Conservation (phyloP, 768 basidiomycete species). For the Psilocybe subaeruginosa region DNA sequence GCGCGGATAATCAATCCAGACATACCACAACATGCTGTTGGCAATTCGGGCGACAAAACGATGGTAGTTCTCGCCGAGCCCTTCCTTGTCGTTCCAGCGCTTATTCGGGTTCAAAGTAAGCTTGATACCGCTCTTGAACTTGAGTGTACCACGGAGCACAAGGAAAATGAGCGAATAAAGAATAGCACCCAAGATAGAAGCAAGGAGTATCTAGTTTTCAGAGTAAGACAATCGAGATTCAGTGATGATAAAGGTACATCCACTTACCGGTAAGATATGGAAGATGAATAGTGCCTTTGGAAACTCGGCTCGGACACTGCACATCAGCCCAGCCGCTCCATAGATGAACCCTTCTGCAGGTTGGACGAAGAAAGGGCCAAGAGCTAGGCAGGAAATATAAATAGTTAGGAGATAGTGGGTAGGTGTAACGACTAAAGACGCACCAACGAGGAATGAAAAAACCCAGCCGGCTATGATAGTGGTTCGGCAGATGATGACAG, state of each 20-base stretch:
- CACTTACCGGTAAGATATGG: constrained; percentile 63
- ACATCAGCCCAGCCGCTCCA: constrained; percentile 52
- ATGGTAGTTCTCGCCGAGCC: constrained; percentile 51
- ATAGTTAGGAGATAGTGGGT: not conserved
- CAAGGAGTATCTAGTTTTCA: constrained; percentile 53
- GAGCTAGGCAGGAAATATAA: constrained; percentile 25
- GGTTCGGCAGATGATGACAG: constrained; percentile 45
- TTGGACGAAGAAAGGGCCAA: constrained; percentile 36
- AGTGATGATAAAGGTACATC: not conserved
- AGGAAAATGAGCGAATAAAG: constrained; percentile 67
- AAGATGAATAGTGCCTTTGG: constrained; percentile 50
- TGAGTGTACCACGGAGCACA: constrained; percentile 59
- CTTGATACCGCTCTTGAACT: constrained; percentile 52
- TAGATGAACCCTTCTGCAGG: constrained; percentile 42
- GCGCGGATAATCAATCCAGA: constrained; percentile 2
- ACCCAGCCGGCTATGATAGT: constrained; percentile 58
- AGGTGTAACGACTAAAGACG: constrained; percentile 21
- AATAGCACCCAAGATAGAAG: constrained; percentile 54
- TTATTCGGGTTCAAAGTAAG: constrained; percentile 50
- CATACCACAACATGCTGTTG: constrained; percentile 73
- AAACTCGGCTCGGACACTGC: constrained; percentile 49
- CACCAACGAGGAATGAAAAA: constrained; percentile 51
- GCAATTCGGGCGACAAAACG: constrained; percentile 65
- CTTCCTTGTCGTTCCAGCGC: constrained; percentile 40
- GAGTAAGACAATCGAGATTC: not conserved